Evolutionary conservation across 2,329 filamentous ascomycete species (phyloP).

Genomic region (Cytospora schulzeri): DNA sequence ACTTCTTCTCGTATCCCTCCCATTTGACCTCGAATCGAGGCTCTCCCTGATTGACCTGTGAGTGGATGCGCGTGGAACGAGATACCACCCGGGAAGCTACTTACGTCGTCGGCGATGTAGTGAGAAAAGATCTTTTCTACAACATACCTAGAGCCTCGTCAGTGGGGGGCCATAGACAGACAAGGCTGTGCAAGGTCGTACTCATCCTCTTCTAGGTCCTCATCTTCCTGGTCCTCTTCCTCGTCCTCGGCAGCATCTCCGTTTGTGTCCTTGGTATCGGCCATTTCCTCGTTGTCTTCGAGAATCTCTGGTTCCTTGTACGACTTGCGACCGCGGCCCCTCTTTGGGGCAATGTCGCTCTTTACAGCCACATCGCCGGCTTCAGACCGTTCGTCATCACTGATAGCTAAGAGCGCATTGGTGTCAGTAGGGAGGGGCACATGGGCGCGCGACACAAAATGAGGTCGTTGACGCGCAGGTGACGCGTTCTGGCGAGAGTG

Average conservation of each 20-base stretch:
- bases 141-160: slow-evolving; percentile 57
- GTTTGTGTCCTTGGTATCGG: slow-evolving; percentile 5
- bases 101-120: slow-evolving; percentile 58
- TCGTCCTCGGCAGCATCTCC: slow-evolving; percentile 29
- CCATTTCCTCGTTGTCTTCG: slow-evolving; percentile 30
- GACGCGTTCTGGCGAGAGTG: slow-evolving; percentile 16
- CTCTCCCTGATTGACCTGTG: slow-evolving; percentile 42
- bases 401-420: slow-evolving; percentile 38
- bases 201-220: slow-evolving; percentile 35
- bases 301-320: slow-evolving; percentile 30
- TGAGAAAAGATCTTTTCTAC: slow-evolving; percentile 75
- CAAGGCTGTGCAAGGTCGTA: slow-evolving; percentile 29
- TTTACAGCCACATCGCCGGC: slow-evolving; percentile 31
- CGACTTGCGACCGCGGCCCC: slow-evolving; percentile 19
- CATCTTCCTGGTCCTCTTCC: slow-evolving; percentile 31
- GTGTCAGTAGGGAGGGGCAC: neutral
- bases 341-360: slow-evolving; percentile 30
- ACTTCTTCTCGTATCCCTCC: slow-evolving; percentile 72
- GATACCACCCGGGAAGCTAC: slow-evolving; percentile 28
- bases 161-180: slow-evolving; percentile 33
- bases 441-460: neutral
- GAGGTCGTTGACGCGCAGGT: neutral
- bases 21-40: slow-evolving; percentile 75
- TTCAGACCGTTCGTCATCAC: slow-evolving; percentile 46
- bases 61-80: neutral